Evolutionary conservation across 106 monocot species (phyloP).

Genomic region (Allium cepa): DNA sequence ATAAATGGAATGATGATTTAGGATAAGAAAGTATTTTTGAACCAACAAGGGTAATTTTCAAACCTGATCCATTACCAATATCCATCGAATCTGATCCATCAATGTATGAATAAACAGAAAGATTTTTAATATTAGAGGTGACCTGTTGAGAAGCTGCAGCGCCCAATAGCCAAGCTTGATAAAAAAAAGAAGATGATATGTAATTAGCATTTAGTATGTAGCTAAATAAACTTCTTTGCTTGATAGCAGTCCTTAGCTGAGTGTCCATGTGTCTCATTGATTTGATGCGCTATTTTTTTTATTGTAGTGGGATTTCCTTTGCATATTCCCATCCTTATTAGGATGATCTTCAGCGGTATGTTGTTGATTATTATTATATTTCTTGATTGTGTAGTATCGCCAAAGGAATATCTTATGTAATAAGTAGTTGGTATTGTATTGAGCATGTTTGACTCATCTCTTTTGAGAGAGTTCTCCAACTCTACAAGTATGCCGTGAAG

Average conservation of each 20-base stretch:
- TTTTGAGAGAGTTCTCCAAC: too few relatives aligned
- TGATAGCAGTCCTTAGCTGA: not conserved
- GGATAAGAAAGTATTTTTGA: not conserved
- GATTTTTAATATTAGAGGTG: not conserved
- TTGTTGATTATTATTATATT: too few relatives aligned
- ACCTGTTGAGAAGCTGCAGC: not conserved
- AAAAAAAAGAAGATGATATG: too few relatives aligned
- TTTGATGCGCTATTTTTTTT: not conserved
- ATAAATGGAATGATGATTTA: not conserved
- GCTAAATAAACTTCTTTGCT: not conserved
- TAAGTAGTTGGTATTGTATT: too few relatives aligned
- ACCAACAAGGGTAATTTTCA: too few relatives aligned
- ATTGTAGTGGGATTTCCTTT: not conserved
- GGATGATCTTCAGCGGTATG: not conserved
- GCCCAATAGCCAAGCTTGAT: not conserved
- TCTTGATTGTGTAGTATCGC: too few relatives aligned
- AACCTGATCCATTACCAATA: too few relatives aligned
- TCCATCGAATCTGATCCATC: too few relatives aligned
- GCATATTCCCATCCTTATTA: not conserved
- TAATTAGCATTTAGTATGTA: not conserved
- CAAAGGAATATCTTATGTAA: too few relatives aligned
- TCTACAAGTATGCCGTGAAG: too few relatives aligned
- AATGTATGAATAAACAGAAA: not conserved
- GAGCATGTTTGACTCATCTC: too few relatives aligned
- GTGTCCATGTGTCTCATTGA: not conserved